These are phyloP conservation scores for Zygoascus tannicola DNA, from an alignment of 805 yeast species.

Conservation along the genomic window DNA sequence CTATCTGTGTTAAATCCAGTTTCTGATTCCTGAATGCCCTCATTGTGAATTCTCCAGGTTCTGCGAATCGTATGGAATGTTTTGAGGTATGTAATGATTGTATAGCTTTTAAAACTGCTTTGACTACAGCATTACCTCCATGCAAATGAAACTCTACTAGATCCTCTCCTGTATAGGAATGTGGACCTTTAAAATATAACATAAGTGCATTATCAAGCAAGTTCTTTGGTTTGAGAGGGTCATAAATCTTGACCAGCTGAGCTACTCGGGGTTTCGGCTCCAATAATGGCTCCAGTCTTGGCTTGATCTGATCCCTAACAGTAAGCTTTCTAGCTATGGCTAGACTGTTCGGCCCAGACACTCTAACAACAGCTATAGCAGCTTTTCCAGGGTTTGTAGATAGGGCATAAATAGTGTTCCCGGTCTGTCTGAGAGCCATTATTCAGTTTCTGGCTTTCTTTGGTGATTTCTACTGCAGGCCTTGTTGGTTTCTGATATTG, in stretches of 20 bases:
- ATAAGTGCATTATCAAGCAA: slow-evolving; percentile 73
- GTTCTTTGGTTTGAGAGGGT: slow-evolving; percentile 24
- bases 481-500: too few relatives aligned
- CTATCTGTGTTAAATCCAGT: slow-evolving; percentile 80
- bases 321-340: slow-evolving; percentile 37
- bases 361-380: slow-evolving; percentile 78
- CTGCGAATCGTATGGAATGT: slow-evolving; percentile 63
- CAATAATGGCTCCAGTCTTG: neutral
- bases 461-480: too few relatives aligned
- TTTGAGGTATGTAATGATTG: slow-evolving; percentile 26
- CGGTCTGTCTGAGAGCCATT: too few relatives aligned
- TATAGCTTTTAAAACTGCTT: slow-evolving; percentile 58
- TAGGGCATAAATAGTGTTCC: slow-evolving; percentile 70
- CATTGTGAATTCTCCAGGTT: slow-evolving; percentile 84
- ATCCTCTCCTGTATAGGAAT: slow-evolving; percentile 90
- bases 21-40: slow-evolving; percentile 80
- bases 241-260: slow-evolving; percentile 46
- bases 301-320: slow-evolving; percentile 2
- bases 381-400: slow-evolving; percentile 76
- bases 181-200: slow-evolving; percentile 60
- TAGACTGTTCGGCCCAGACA: slow-evolving; percentile 61
- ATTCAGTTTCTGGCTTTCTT: too few relatives aligned
- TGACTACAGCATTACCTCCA: slow-evolving; percentile 83
- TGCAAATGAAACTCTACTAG: slow-evolving; percentile 82
- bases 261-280: slow-evolving; percentile 35